Evolutionary conservation across 768 basidiomycete species (phyloP).

Genomic region (Phallus indusiatus): DNA sequence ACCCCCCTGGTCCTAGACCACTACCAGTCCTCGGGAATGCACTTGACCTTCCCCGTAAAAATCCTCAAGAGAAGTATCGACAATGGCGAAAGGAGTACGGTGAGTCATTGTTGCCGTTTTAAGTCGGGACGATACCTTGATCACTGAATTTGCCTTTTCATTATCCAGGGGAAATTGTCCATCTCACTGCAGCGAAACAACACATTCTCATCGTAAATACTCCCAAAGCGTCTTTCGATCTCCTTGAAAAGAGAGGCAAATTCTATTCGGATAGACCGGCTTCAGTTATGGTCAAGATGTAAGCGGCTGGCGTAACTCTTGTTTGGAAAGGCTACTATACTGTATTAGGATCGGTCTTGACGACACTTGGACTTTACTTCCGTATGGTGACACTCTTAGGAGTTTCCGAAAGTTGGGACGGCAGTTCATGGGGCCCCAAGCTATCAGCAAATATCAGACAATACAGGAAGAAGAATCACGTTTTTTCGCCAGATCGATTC

Average conservation of each 20-base stretch:
- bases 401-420: not conserved
- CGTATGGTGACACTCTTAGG: not conserved
- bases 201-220: conserved; percentile 13
- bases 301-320: not conserved
- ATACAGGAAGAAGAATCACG: conserved; percentile 2
- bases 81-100: conserved; percentile 40
- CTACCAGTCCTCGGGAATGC: conserved; percentile 39
- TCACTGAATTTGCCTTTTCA: not conserved
- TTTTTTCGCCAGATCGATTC: not conserved
- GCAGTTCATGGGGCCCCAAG: not conserved
- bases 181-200: conserved; percentile 1
- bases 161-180: not conserved
- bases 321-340: not conserved
- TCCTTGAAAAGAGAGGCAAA: conserved; percentile 19
- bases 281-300: conserved; percentile 8
- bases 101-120: not conserved
- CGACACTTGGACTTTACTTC: not conserved
- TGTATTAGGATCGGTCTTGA: not conserved
- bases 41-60: conserved; percentile 37
- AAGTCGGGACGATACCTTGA: not conserved
- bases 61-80: conserved; percentile 36
- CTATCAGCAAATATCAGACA: not conserved
- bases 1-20: conserved; percentile 40
- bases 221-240: conserved; percentile 15
- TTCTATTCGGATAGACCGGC: conserved; percentile 18